phyloP scores from a whole-genome alignment of 257 asterid genomes.

The Solanum rostratum region DNA sequence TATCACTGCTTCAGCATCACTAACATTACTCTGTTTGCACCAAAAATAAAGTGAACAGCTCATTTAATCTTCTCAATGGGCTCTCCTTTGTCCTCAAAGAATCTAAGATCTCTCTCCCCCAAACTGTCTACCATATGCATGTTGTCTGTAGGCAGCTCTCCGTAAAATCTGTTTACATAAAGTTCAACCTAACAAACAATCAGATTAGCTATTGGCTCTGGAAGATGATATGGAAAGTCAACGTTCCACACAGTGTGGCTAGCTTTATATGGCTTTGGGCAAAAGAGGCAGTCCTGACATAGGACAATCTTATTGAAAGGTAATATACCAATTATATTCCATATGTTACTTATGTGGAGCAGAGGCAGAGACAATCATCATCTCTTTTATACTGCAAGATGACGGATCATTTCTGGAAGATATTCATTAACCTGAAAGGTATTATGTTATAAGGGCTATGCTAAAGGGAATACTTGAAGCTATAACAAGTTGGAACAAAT shows the following conservation, averaged over 20 bases:
- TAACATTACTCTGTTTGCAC: neutral
- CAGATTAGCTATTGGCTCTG: neutral
- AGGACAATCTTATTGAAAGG: neutral
- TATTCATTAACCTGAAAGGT: neutral
- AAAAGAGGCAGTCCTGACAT: neutral
- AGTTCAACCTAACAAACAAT: neutral
- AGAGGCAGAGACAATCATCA: neutral
- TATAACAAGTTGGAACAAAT: neutral
- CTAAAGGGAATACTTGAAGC: neutral
- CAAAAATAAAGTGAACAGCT: neutral
- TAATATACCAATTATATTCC: neutral
- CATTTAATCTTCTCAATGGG: neutral
- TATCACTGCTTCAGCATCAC: neutral
- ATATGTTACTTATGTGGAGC: neutral
- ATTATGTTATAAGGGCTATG: neutral
- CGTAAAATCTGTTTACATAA: neutral
- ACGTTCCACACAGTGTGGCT: neutral
- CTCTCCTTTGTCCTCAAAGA: neutral
- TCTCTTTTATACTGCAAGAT: neutral
- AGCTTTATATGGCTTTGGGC: neutral
- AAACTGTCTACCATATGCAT: neutral
- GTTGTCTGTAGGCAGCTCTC: neutral
- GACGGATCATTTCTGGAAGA: neutral
- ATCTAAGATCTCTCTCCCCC: neutral
- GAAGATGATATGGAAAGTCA: neutral